Conservation (phyloP, 768 basidiomycete genomes). For the Suillus spraguei region DNA sequence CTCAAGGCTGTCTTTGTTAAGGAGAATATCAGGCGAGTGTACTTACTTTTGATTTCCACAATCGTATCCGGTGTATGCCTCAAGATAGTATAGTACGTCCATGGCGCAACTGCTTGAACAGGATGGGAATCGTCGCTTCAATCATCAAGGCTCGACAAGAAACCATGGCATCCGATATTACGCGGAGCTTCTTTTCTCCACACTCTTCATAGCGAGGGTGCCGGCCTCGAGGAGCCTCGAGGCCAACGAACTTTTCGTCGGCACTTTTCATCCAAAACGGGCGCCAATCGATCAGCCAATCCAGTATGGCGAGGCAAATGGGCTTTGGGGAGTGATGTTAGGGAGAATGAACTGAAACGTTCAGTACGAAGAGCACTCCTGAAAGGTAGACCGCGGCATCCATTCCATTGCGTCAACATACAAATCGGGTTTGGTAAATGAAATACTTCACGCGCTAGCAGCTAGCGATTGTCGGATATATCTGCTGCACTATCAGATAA, state of each 20-base stretch:
- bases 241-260: constrained; percentile 42
- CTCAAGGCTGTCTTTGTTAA: not conserved
- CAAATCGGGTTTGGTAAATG: not conserved
- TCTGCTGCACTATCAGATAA: not conserved
- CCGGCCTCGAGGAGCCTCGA: constrained; percentile 62
- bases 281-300: constrained; percentile 37
- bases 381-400: not conserved
- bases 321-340: not conserved
- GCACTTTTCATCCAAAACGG: constrained; percentile 44
- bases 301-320: not conserved
- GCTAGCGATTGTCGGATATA: not conserved
- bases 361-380: not conserved
- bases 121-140: constrained; percentile 19
- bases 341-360: not conserved
- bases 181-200: constrained; percentile 41
- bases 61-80: constrained; percentile 48
- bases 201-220: constrained; percentile 53
- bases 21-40: not conserved
- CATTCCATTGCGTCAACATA: not conserved
- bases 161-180: constrained; percentile 44
- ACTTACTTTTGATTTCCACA: constrained; percentile 38
- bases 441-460: not conserved
- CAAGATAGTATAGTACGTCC: constrained; percentile 63
- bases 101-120: constrained; percentile 49
- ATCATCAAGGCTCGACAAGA: constrained; percentile 27